A percentile compares a stretch with the other conserved stretches of the same genome.
phyloP scores from a whole-genome alignment of 2,329 filamentous ascomycete species.

The Thielaviopsis musarum region DNA sequence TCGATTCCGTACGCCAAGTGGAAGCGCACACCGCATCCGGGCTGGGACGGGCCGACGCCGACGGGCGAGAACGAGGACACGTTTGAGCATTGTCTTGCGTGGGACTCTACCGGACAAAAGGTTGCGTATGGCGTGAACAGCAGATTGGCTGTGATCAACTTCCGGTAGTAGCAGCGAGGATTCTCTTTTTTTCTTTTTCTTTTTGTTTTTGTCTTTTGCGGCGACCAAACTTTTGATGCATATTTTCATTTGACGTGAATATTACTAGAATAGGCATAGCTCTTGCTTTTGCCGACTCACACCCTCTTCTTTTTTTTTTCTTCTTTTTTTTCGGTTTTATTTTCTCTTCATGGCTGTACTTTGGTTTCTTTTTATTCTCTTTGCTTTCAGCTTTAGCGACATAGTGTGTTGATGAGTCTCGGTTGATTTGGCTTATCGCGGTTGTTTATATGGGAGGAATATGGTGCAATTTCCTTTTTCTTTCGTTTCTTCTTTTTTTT shows the following conservation, averaged over 20 bases:
- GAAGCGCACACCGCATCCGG: conserved; percentile 36
- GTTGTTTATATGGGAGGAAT: background rate
- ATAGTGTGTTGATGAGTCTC: background rate
- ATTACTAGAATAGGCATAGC: background rate
- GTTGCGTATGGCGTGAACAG: conserved; percentile 48
- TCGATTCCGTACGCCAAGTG: conserved; percentile 41
- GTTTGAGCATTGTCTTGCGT: conserved; percentile 42
- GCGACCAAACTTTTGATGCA: background rate
- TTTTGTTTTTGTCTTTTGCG: no score
- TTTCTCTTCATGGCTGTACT: background rate
- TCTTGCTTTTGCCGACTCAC: background rate
- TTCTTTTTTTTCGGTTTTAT: conserved; percentile 3
- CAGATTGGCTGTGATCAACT: conserved; percentile 35
- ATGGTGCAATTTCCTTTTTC: background rate
- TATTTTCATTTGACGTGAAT: background rate
- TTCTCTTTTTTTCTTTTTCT: background rate
- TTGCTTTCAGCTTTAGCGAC: background rate
- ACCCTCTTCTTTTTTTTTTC: conserved; percentile 7
- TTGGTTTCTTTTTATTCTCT: background rate
- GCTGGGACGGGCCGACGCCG: conserved; percentile 39
- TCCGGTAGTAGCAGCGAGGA: conserved; percentile 17
- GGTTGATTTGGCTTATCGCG: background rate
- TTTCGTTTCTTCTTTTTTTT: background rate
- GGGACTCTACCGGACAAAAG: conserved; percentile 45
- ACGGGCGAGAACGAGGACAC: conserved; percentile 38